A percentile compares a stretch with the other conserved stretches of the same genome.
Evolutionary conservation across 768 basidiomycete genomes (phyloP).

Genomic region (Hebeloma cylindrosporum): DNA sequence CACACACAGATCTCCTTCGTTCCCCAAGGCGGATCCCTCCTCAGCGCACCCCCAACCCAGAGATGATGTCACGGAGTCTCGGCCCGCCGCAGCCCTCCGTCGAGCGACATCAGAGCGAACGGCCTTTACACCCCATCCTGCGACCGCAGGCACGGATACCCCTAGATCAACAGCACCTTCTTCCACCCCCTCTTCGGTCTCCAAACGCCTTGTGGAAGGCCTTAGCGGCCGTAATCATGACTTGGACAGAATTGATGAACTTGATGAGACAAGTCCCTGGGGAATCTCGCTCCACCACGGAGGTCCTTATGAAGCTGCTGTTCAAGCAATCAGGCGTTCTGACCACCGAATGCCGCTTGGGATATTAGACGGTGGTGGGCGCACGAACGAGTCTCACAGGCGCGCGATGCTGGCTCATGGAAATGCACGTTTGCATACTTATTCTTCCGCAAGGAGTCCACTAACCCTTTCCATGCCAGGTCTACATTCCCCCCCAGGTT

Average conservation of each 20-base stretch:
- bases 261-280: conserved; percentile 74
- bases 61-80: conserved; percentile 16
- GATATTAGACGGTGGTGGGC: conserved; percentile 9
- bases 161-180: conserved; percentile 15
- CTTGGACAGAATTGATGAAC: conserved; percentile 74
- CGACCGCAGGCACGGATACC: conserved; percentile 23
- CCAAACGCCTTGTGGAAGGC: no score
- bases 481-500: conserved; percentile 32
- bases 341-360: conserved; percentile 24
- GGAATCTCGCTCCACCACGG: conserved; percentile 64
- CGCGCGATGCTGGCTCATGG: conserved; percentile 23
- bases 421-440: conserved; percentile 16
- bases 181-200: conserved; percentile 4
- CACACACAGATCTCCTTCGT: conserved; percentile 1
- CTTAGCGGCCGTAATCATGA: conserved; percentile 24
- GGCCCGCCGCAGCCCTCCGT: conserved; percentile 17
- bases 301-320: conserved; percentile 70
- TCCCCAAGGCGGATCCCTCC: conserved; percentile 1
- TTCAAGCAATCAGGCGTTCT: conserved; percentile 23
- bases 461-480: conserved; percentile 19
- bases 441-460: not conserved
- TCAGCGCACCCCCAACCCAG: not conserved
- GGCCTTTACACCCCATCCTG: conserved; percentile 21
- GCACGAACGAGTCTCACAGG: conserved; percentile 19
- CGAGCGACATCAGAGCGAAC: conserved; percentile 21